A percentile compares a stretch with the other conserved stretches of the same genome.
Conservation (phyloP, 78 protist species). For the Parvularia atlantis region DNA sequence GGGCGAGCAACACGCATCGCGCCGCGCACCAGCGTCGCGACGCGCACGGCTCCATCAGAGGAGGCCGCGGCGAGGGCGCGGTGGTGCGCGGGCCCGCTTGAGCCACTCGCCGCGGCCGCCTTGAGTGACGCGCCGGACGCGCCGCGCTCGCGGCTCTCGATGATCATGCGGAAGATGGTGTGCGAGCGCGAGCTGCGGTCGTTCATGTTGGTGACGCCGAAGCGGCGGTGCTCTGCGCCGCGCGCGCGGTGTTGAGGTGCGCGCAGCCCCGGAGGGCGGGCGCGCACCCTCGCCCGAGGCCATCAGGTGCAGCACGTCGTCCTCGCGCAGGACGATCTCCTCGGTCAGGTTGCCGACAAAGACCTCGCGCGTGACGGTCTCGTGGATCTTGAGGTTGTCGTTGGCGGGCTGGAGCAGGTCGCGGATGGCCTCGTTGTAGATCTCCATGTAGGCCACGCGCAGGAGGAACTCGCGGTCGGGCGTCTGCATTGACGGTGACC, state of each 20-base stretch:
- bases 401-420: slow-evolving; percentile 43
- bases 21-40: neutral
- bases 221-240: slow-evolving; percentile 35
- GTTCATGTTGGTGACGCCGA: slow-evolving; percentile 73
- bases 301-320: slow-evolving; percentile 21
- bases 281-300: slow-evolving; percentile 19
- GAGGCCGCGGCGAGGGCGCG: too few species aligned
- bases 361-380: slow-evolving; percentile 4
- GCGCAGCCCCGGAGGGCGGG: neutral
- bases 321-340: slow-evolving; percentile 35
- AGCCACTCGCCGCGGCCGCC: neutral
- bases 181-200: slow-evolving; percentile 71
- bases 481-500: too few species aligned
- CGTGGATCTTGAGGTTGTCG: slow-evolving; percentile 36
- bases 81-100: neutral
- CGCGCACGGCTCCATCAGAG: neutral
- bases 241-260: neutral
- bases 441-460: slow-evolving; percentile 63
- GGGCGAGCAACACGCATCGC: too few species aligned
- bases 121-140: too few species aligned
- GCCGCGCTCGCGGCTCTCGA: slow-evolving; percentile 32
- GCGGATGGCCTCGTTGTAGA: slow-evolving; percentile 60
- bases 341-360: slow-evolving; percentile 43
- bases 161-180: slow-evolving; percentile 64
- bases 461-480: slow-evolving; percentile 39